Conservation (phyloP, 2,329 filamentous ascomycete genomes). For the Verticillium longisporum region DNA sequence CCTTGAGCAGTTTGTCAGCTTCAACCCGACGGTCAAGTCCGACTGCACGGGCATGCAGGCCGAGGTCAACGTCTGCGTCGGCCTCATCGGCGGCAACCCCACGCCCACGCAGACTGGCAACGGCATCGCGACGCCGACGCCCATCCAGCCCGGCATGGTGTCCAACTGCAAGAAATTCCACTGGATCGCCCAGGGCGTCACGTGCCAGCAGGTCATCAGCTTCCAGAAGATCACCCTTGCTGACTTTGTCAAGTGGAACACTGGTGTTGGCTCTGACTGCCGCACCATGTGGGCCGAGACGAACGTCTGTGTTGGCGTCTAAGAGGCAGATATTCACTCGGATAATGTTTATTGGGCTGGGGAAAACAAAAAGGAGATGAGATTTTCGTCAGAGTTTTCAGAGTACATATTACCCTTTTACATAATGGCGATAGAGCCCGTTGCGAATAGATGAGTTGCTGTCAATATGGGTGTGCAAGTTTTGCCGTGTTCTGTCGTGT, state of each 20-base stretch:
- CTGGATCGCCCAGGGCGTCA: constrained; percentile 6
- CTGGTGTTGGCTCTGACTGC: constrained; percentile 7
- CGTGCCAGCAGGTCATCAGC: constrained; percentile 4
- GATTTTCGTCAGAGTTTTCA: too few relatives aligned
- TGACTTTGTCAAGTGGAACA: constrained; percentile 13
- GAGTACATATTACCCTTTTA: too few relatives aligned
- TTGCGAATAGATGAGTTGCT: too few relatives aligned
- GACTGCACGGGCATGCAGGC: constrained; percentile 9
- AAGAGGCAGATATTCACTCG: too few relatives aligned
- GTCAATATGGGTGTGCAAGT: too few relatives aligned
- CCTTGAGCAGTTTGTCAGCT: constrained; percentile 9
- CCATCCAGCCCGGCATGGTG: constrained; percentile 10
- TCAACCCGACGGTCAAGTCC: constrained; percentile 8
- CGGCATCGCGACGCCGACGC: constrained; percentile 7
- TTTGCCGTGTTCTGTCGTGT: too few relatives aligned
- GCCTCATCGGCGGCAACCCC: not conserved
- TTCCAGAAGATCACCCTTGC: constrained; percentile 4
- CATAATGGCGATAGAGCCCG: too few relatives aligned
- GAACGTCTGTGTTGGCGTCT: constrained; percentile 8
- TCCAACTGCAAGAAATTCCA: constrained; percentile 14
- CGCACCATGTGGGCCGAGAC: constrained; percentile 6
- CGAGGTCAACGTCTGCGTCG: too few relatives aligned
- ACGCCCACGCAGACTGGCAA: not conserved
- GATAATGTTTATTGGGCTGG: too few relatives aligned
- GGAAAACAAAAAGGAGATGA: too few relatives aligned